phyloP scores from a whole-genome alignment of 1,284 basidiomycete genomes.

The Cryptococcus sp. region DNA sequence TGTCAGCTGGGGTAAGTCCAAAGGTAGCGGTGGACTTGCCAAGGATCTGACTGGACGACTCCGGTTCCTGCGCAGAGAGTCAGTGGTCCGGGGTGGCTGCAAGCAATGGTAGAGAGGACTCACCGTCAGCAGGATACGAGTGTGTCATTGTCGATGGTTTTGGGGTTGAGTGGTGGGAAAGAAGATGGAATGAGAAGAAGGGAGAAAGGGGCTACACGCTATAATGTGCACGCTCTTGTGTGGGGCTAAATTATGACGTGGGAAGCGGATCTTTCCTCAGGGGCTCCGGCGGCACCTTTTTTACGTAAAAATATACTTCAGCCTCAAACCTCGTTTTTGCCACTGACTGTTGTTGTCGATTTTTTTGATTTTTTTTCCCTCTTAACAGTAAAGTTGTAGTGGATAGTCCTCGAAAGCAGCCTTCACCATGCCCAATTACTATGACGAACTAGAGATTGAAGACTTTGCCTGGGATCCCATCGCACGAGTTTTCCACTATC shows the following conservation, averaged over 20 bases:
- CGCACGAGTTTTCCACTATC: constrained; percentile 87
- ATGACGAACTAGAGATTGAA: constrained; percentile 76
- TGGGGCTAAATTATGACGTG: neutral
- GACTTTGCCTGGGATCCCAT: constrained; percentile 89
- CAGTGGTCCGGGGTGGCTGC: neutral
- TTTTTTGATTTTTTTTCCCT: neutral
- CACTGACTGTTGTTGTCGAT: neutral
- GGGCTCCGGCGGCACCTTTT: neutral
- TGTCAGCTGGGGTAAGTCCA: neutral
- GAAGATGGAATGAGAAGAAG: constrained; percentile 1
- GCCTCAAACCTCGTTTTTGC: neutral
- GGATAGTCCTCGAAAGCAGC: too few relatives aligned
- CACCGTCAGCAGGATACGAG: constrained; percentile 14
- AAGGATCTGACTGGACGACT: constrained; percentile 48
- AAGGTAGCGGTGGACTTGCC: constrained; percentile 27
- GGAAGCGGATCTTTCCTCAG: neutral
- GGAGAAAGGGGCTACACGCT: neutral
- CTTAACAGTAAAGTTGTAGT: neutral
- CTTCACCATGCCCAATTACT: constrained; percentile 46
- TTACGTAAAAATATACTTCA: neutral
- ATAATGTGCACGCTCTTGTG: neutral
- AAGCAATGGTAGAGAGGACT: neutral
- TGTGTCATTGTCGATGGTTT: neutral
- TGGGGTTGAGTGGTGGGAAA: neutral
- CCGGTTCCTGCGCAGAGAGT: constrained; percentile 37